These are phyloP conservation scores for Salix caprea DNA, from an alignment of 345 rosid species.

Conservation along the genomic window DNA sequence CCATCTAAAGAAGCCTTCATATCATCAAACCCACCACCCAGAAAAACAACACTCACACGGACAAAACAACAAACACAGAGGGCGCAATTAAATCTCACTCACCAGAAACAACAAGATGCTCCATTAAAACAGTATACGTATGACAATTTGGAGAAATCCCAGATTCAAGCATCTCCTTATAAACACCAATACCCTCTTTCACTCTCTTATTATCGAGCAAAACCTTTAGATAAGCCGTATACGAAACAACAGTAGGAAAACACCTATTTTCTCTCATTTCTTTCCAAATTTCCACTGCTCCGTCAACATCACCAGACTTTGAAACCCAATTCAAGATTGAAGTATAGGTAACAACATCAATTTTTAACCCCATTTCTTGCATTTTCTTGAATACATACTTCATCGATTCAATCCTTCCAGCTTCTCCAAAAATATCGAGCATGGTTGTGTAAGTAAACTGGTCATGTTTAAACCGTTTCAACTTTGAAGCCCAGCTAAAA, in stretches of 20 bases:
- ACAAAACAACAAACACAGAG: constrained; percentile 39
- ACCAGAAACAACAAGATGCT: constrained; percentile 61
- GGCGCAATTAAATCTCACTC: constrained; percentile 22
- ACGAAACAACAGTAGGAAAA: constrained; percentile 62
- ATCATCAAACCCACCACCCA: not conserved
- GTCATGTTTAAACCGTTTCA: constrained; percentile 69
- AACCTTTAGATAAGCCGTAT: constrained; percentile 81
- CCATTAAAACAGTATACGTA: constrained; percentile 83
- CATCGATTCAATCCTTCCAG: constrained; percentile 70
- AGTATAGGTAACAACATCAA: constrained; percentile 74
- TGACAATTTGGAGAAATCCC: constrained; percentile 66
- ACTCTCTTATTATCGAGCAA: constrained; percentile 53
- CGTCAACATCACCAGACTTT: constrained; percentile 55
- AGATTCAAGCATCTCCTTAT: constrained; percentile 60
- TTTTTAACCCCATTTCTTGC: constrained; percentile 53
- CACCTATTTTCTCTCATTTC: constrained; percentile 59
- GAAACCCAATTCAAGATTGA: constrained; percentile 82
- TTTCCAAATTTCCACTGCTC: constrained; percentile 58
- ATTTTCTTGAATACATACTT: constrained; percentile 50
- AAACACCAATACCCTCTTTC: constrained; percentile 59
- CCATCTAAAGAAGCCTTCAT: not conserved
- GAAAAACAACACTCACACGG: constrained; percentile 2
- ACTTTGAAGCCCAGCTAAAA: constrained; percentile 62
- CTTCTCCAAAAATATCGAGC: constrained; percentile 92
- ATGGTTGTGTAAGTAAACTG: constrained; percentile 87